These are phyloP conservation scores for Eimeria praecox DNA, from an alignment of 169 alveolate species.

Conservation along the genomic window DNA sequence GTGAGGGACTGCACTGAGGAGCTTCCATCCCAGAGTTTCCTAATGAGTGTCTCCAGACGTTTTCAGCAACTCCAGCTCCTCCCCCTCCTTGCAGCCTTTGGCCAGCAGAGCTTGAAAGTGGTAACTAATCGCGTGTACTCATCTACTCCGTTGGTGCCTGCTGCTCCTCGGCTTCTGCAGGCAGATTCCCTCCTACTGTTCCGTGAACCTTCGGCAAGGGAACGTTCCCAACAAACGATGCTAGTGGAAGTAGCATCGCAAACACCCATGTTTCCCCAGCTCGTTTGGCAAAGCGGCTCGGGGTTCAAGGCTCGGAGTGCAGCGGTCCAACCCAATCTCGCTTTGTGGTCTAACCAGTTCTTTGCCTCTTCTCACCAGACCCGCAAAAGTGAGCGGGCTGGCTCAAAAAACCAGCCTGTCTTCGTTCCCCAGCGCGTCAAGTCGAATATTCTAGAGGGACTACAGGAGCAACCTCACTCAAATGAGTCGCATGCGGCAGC, in stretches of 20 bases:
- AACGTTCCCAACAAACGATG: constrained; percentile 36
- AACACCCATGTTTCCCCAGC: constrained; percentile 52
- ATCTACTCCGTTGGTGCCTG: background rate
- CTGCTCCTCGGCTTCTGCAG: constrained; percentile 54
- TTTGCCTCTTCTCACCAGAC: background rate
- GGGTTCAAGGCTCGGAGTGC: constrained; percentile 35
- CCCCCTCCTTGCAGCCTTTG: constrained; percentile 67
- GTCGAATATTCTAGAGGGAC: background rate
- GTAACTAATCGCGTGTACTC: constrained; percentile 40
- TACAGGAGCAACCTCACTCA: constrained; percentile 38
- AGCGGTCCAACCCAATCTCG: background rate
- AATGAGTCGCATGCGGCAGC: constrained; percentile 12
- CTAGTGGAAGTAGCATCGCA: constrained; percentile 58
- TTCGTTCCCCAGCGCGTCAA: constrained; percentile 18
- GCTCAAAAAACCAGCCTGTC: constrained; percentile 30
- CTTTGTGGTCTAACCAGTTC: constrained; percentile 47
- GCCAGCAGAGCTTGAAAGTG: constrained; percentile 65
- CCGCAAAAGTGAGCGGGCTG: constrained; percentile 13
- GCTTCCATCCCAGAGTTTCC: constrained; percentile 73
- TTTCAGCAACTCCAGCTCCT: constrained; percentile 73
- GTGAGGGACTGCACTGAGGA: constrained; percentile 73
- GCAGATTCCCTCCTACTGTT: constrained; percentile 53
- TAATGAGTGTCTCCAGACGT: constrained; percentile 63
- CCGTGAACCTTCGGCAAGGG: constrained; percentile 43
- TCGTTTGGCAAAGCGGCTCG: constrained; percentile 21